These are phyloP conservation scores for Psilocybe cubensis DNA, from an alignment of 768 basidiomycete genomes.

Conservation along the genomic window DNA sequence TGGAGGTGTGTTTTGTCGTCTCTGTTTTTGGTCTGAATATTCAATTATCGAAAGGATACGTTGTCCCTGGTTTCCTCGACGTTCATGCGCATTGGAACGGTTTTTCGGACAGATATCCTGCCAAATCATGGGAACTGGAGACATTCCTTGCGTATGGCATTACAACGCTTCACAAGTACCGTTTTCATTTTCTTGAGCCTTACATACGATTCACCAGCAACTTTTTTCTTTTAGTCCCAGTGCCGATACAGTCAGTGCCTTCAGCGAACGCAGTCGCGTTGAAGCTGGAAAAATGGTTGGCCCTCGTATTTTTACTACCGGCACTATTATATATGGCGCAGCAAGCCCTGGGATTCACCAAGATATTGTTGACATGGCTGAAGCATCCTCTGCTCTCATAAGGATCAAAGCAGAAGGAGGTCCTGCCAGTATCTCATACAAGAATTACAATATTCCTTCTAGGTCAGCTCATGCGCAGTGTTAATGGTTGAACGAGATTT, in stretches of 20 bases:
- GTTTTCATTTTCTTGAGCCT: conserved; percentile 1
- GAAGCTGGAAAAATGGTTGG: conserved; percentile 73
- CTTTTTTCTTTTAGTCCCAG: conserved; percentile 53
- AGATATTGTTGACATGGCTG: conserved; percentile 61
- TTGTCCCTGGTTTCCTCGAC: conserved; percentile 76
- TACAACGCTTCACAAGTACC: conserved; percentile 77
- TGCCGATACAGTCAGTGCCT: conserved; percentile 61
- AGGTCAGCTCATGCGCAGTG: conserved; percentile 40
- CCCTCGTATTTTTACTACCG: conserved; percentile 74
- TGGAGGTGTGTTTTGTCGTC: conserved; percentile 50
- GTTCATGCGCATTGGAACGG: conserved; percentile 79
- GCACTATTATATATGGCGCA: conserved; percentile 65
- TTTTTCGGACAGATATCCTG: conserved; percentile 53
- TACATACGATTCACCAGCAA: background rate
- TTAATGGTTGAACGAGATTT: background rate
- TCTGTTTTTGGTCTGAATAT: background rate
- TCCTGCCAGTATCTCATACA: conserved; percentile 71
- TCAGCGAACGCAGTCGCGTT: conserved; percentile 66
- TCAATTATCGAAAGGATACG: conserved; percentile 45
- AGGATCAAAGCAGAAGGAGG: conserved; percentile 78
- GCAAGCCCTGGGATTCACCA: conserved; percentile 52
- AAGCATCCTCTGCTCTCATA: conserved; percentile 66
- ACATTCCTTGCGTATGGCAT: conserved; percentile 79
- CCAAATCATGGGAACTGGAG: conserved; percentile 75
- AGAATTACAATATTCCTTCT: conserved; percentile 75